phyloP scores from a whole-genome alignment of 2,329 filamentous ascomycete species.

The Pseudohalonectria lignicola region DNA sequence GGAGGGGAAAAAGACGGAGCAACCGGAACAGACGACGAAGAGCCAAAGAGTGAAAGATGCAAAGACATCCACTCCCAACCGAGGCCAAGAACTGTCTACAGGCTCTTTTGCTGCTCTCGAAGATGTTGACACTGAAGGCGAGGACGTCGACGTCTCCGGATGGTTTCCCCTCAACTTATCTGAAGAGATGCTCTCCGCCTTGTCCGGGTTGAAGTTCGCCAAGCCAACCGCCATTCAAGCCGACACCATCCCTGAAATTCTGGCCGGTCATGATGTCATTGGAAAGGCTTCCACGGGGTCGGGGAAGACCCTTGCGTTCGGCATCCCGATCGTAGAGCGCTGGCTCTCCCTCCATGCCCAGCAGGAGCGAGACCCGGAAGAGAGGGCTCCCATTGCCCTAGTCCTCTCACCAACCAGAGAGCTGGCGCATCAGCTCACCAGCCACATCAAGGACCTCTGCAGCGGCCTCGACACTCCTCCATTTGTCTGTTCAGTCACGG shows the following conservation, averaged over 20 bases:
- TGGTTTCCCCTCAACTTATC: conserved; percentile 72
- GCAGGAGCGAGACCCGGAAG: conserved; percentile 20
- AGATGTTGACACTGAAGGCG: conserved; percentile 39
- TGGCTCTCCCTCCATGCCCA: conserved; percentile 44
- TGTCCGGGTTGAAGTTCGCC: conserved; percentile 70
- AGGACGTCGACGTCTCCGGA: conserved; percentile 60
- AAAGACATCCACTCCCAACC: too few species aligned
- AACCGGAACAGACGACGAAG: conserved; percentile 5
- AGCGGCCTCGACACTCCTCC: conserved; percentile 47
- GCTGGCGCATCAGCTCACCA: conserved; percentile 80
- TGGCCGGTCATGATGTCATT: conserved; percentile 80
- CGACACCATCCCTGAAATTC: conserved; percentile 68
- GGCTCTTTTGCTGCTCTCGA: conserved; percentile 46
- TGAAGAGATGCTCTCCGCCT: conserved; percentile 55
- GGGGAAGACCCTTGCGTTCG: conserved; percentile 92
- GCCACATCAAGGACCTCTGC: conserved; percentile 71
- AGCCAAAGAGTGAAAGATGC: conserved; percentile 17
- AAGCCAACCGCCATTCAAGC: conserved; percentile 76
- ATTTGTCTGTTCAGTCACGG: conserved; percentile 80
- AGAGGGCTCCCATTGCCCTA: conserved; percentile 53
- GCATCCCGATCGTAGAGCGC: conserved; percentile 80
- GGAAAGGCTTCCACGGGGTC: conserved; percentile 95
- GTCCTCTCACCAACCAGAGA: conserved; percentile 89
- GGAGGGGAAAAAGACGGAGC: conserved; percentile 5
- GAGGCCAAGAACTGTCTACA: too few species aligned